phyloP scores from a whole-genome alignment of 2,329 filamentous ascomycete species.

The Helicocarpus griseus region DNA sequence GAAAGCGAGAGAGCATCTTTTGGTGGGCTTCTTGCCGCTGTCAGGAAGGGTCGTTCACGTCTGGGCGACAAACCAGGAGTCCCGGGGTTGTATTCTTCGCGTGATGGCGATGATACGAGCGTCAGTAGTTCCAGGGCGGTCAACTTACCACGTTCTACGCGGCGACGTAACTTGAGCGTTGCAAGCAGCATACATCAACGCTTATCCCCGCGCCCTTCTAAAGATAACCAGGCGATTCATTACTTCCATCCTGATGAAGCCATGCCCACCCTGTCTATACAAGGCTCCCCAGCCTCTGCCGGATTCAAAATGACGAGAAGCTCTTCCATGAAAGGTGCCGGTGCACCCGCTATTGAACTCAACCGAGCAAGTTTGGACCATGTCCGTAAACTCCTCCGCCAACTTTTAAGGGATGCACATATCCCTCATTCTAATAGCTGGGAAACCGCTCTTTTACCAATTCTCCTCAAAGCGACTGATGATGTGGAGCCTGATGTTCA shows the following conservation, averaged over 20 bases:
- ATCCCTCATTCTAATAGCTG: constrained; percentile 67
- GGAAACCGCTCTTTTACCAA: constrained; percentile 84
- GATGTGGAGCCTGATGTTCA: constrained; percentile 91
- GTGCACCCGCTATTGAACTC: constrained; percentile 67
- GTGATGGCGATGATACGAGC: constrained; percentile 54
- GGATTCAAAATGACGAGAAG: constrained; percentile 58
- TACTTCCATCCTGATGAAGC: constrained; percentile 29
- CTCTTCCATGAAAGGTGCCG: constrained; percentile 68
- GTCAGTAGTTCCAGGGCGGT: constrained; percentile 51
- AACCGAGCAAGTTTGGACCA: constrained; percentile 82
- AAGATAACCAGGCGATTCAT: constrained; percentile 40
- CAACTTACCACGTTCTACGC: constrained; percentile 52
- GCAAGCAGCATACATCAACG: constrained; percentile 65
- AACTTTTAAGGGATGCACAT: constrained; percentile 67
- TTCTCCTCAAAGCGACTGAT: constrained; percentile 81
- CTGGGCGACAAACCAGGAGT: constrained; percentile 65
- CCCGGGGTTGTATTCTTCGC: constrained; percentile 58
- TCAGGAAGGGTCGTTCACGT: constrained; percentile 65
- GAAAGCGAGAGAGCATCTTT: constrained; percentile 69
- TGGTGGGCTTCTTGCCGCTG: constrained; percentile 59
- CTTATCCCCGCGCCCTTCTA: constrained; percentile 60
- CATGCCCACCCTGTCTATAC: constrained; percentile 34
- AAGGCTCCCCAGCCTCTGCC: constrained; percentile 30
- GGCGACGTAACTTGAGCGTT: constrained; percentile 74
- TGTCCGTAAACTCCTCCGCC: constrained; percentile 72